Conservation (phyloP, 2,329 filamentous ascomycete species). For the Hypomyces rosellus region DNA sequence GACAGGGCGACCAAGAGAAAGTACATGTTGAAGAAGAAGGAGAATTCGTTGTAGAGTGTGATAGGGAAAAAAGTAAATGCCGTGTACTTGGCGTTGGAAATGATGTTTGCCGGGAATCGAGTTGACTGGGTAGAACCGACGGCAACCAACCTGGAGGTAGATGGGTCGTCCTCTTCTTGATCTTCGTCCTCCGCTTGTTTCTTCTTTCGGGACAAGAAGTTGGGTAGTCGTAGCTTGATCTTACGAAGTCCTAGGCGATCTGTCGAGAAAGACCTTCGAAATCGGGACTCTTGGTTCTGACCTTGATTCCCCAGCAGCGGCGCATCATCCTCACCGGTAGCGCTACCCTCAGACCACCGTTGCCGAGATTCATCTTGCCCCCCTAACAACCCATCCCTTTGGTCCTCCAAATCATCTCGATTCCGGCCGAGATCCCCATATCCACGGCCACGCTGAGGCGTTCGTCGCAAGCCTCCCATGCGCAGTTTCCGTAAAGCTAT, state of each 20-base stretch:
- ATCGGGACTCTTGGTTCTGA: constrained; percentile 19
- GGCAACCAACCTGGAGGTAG: constrained; percentile 65
- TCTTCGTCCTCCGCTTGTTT: constrained; percentile 40
- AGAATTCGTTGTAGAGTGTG: constrained; percentile 97
- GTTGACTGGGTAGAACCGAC: constrained; percentile 68
- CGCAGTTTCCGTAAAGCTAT: constrained; percentile 69
- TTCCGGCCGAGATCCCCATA: constrained; percentile 56
- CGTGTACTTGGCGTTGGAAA: constrained; percentile 98
- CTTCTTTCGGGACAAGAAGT: constrained; percentile 50
- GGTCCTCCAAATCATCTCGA: constrained; percentile 55
- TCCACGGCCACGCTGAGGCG: constrained; percentile 46
- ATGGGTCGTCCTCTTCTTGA: constrained; percentile 54
- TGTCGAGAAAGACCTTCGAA: constrained; percentile 23
- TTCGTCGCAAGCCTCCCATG: constrained; percentile 56
- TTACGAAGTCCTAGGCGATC: constrained; percentile 22
- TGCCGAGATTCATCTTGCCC: constrained; percentile 50
- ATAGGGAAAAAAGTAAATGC: constrained; percentile 88
- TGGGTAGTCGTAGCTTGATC: constrained; percentile 58
- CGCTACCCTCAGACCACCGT: constrained; percentile 55
- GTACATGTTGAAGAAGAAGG: constrained; percentile 99
- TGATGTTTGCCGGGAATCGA: constrained; percentile 80
- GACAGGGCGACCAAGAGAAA: constrained; percentile 93
- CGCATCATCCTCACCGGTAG: constrained; percentile 60
- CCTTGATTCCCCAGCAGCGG: constrained; percentile 56
- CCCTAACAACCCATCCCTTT: constrained; percentile 60